Evolutionary conservation across 108 stramenopile species (phyloP), one percentile per base, ranked within the genome.

Genomic region (Pseudonitzschia multiseries): DNA sequence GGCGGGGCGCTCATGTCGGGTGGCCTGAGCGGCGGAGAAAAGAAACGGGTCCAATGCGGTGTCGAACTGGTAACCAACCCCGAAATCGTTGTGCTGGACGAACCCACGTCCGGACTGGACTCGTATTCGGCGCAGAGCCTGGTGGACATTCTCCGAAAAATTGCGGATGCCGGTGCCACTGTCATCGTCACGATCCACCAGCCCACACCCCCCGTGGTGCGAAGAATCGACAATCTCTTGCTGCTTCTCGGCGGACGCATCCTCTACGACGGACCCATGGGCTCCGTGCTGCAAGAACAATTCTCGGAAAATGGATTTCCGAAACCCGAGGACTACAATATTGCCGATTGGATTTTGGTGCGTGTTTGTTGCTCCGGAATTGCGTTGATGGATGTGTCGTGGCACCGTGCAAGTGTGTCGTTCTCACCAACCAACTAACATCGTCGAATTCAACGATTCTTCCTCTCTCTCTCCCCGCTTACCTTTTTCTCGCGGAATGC

Each of bases 131-230:
- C 93, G 22, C 71, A 87, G 52, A 68, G 79, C 54, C 54, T 92
- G n/a, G 81, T 88, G 44, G 65, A 77, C 27, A 73, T 88, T 29
- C 76, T 91, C 43, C 72, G 84, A 53, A 76, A 83, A 53, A 79
- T 96, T 33, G 88, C 93, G 36, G 77, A 80, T 42, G 83, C 85
- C 18, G 83, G 88, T 31, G 52, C 84, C 17, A 79, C 87, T 29
- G 84, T 91, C 4, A 57, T 89, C 15, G 86, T 89, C 36, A 88
- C 89, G 13, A 89, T 94, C 59, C 93, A 94, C 60, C 93, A 94
- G 71, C 93, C 93, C 10, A 31, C 83, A 18, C 83, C 86, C 12
- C 87, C 86, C 32, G 82, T 91, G 8, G 86, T 94, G 33, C 63
- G 64, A 17, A 69, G 65, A 31, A 82, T 91, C 74, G 87, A 91